Evolutionary conservation across 305 asterid genomes (phyloP).

Genomic region (Fraxinus greggii): DNA sequence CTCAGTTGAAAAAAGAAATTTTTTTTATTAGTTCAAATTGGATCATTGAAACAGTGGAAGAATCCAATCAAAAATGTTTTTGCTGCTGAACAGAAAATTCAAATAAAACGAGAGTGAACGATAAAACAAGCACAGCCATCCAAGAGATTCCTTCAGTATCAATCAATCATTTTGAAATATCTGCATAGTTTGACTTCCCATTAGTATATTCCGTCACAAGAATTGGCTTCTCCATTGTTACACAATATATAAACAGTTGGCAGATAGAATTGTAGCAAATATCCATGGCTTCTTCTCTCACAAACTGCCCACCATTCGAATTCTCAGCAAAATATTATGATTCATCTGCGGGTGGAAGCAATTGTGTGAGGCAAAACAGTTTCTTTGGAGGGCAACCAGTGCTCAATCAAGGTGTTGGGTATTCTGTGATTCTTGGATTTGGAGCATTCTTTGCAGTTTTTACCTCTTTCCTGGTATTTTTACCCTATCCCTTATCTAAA

Average conservation of each 20-base stretch:
- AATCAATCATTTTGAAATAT: conserved; percentile 17
- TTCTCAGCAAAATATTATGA: conserved; percentile 68
- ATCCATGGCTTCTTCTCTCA: conserved; percentile 46
- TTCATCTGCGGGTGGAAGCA: conserved; percentile 34
- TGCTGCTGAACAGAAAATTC: conserved; percentile 21
- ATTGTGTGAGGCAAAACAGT: conserved; percentile 63
- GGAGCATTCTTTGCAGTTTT: conserved; percentile 88
- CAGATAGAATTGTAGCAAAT: not conserved
- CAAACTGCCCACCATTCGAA: conserved; percentile 45
- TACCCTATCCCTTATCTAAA: not conserved
- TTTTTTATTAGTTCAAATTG: not conserved
- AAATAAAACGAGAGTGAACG: conserved; percentile 26
- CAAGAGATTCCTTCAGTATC: conserved; percentile 34
- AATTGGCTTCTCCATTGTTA: conserved; percentile 14
- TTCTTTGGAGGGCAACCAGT: conserved; percentile 76
- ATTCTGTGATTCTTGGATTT: conserved; percentile 85
- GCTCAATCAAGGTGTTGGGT: conserved; percentile 79
- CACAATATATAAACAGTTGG: conserved; percentile 17
- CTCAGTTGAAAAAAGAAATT: too few relatives aligned
- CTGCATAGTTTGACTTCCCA: conserved; percentile 38
- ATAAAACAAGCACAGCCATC: conserved; percentile 27
- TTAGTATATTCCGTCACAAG: conserved; percentile 30
- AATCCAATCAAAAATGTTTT: conserved; percentile 1
- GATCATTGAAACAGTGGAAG: not conserved
- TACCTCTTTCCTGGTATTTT: conserved; percentile 72